Evolutionary conservation across 2,329 filamentous ascomycete species (phyloP).

Genomic region (Pyricularia sp.): DNA sequence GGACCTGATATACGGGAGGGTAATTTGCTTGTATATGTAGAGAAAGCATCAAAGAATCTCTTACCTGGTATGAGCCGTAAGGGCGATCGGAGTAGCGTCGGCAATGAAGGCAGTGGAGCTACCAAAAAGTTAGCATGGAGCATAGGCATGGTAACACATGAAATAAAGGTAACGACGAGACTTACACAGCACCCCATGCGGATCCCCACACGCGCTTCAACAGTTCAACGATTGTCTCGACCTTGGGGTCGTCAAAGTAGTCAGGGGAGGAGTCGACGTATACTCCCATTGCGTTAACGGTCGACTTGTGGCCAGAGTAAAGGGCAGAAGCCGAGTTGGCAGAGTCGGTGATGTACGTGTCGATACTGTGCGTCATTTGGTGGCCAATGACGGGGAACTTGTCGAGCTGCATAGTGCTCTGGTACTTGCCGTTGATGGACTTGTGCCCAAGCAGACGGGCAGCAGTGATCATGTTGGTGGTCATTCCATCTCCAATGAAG

Average conservation of each 20-base stretch:
- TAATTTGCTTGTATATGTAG: neutral
- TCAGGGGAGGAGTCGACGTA: constrained; percentile 66
- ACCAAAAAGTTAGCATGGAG: neutral
- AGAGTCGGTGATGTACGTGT: constrained; percentile 75
- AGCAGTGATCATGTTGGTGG: constrained; percentile 68
- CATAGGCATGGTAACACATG: neutral
- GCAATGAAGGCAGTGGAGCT: constrained; percentile 63
- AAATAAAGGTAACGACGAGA: neutral
- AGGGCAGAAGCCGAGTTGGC: constrained; percentile 75
- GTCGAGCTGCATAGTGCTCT: constrained; percentile 63
- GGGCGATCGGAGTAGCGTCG: constrained; percentile 69
- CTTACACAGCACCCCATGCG: constrained; percentile 45
- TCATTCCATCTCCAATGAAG: constrained; percentile 67
- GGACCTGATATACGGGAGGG: no score
- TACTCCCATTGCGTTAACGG: constrained; percentile 67
- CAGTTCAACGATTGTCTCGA: constrained; percentile 71
- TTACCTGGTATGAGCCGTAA: constrained; percentile 61
- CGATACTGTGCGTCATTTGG: constrained; percentile 80
- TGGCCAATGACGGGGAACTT: constrained; percentile 77
- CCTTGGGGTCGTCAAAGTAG: constrained; percentile 70
- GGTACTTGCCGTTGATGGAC: constrained; percentile 73
- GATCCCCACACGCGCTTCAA: constrained; percentile 55
- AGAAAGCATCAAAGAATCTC: neutral
- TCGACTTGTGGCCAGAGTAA: constrained; percentile 74
- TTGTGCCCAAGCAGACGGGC: constrained; percentile 72